Evolutionary conservation across 495 filamentous ascomycete genomes (phyloP).

Genomic region (Trichoderma reesei): DNA sequence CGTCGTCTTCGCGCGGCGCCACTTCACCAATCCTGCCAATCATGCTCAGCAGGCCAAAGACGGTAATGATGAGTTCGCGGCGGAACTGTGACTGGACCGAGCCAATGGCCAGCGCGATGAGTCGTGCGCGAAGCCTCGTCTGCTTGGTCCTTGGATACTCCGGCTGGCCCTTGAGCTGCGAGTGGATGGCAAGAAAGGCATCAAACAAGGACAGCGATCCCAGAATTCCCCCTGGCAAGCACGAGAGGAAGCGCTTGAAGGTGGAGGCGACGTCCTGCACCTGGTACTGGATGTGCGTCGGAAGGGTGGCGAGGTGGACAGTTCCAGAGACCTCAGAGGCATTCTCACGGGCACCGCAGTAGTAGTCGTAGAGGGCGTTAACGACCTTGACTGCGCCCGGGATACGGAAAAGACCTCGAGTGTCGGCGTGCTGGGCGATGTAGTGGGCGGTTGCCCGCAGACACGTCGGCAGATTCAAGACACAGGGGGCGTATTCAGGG

Average conservation of each 20-base stretch:
- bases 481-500: conserved; percentile 50
- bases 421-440: conserved; percentile 46
- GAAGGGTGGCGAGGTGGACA: conserved; percentile 43
- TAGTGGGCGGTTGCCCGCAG: conserved; percentile 61
- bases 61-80: conserved; percentile 54
- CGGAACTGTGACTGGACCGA: conserved; percentile 46
- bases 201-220: conserved; percentile 59
- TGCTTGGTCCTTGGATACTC: conserved; percentile 39
- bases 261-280: conserved; percentile 64
- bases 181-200: conserved; percentile 51
- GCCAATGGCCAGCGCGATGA: conserved; percentile 55
- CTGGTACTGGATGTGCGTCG: conserved; percentile 41
- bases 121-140: conserved; percentile 44
- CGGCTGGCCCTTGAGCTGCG: conserved; percentile 40
- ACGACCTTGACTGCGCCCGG: conserved; percentile 46
- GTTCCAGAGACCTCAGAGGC: conserved; percentile 39
- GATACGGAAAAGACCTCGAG: conserved; percentile 55
- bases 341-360: conserved; percentile 42
- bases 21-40: conserved; percentile 44
- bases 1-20: conserved; percentile 35
- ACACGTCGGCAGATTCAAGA: conserved; percentile 60
- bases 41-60: conserved; percentile 52
- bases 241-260: conserved; percentile 61
- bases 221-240: conserved; percentile 64
- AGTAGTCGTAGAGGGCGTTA: conserved; percentile 52